A percentile compares a stretch with the other conserved stretches of the same genome.
phyloP scores from a whole-genome alignment of 352 stramenopile species.

The Phytopythium delawarense region DNA sequence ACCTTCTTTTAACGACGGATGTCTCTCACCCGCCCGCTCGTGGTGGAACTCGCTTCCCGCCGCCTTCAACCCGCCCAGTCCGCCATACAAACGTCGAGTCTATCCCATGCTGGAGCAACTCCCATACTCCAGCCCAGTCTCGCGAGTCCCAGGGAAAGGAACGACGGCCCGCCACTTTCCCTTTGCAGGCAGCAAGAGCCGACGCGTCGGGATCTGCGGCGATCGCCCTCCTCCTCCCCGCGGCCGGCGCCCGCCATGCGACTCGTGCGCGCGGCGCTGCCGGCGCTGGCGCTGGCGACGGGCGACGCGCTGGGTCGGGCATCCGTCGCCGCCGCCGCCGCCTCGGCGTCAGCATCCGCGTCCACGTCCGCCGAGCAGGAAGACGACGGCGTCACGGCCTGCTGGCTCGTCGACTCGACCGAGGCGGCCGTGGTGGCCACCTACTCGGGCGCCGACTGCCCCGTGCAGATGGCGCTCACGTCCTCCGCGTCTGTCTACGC shows the following conservation, averaged over 20 bases:
- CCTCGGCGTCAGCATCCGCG: neutral
- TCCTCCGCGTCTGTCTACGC: conserved; percentile 26
- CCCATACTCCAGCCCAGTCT: too few species aligned
- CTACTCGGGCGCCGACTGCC: conserved; percentile 21
- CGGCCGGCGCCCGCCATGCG: conserved; percentile 11
- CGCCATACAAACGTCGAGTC: too few species aligned
- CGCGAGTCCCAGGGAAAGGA: neutral
- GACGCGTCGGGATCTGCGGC: neutral
- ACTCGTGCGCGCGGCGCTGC: conserved; percentile 7
- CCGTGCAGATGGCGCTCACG: conserved; percentile 29
- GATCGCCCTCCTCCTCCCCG: neutral
- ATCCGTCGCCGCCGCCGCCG: neutral
- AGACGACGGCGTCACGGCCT: conserved; percentile 13
- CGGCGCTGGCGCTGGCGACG: conserved; percentile 8
- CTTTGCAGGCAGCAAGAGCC: neutral
- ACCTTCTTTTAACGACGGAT: neutral
- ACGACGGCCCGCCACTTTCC: neutral
- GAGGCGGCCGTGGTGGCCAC: conserved; percentile 15
- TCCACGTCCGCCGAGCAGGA: neutral
- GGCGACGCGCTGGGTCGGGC: neutral
- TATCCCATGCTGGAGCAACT: too few species aligned
- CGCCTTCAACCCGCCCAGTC: conserved; percentile 1
- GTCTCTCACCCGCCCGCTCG: neutral
- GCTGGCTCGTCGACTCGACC: conserved; percentile 34
- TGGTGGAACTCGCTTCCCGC: neutral